These are phyloP conservation scores for Sarcomyxa edulis DNA, from an alignment of 768 basidiomycete species.

Conservation along the genomic window DNA sequence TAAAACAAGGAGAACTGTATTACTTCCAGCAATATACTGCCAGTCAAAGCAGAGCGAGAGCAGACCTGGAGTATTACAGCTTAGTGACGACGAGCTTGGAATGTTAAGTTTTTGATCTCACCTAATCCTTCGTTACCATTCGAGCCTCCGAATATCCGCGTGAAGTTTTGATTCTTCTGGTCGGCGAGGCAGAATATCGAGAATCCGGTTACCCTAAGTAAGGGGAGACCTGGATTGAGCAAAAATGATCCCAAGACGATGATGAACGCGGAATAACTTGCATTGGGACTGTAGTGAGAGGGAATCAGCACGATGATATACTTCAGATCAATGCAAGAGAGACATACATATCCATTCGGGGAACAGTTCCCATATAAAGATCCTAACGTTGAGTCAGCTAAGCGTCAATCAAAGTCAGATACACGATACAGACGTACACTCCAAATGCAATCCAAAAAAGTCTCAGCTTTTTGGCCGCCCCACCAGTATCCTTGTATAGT, in stretches of 20 bases:
- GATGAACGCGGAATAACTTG: too few species aligned
- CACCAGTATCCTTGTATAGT: conserved; percentile 35
- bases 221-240: too few species aligned
- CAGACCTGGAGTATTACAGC: too few species aligned
- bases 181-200: conserved; percentile 55
- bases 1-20: conserved; percentile 6
- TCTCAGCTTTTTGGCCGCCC: conserved; percentile 34
- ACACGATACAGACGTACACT: conserved; percentile 24
- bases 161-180: conserved; percentile 38
- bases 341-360: conserved; percentile 61
- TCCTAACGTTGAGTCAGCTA: conserved; percentile 15
- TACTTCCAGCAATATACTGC: conserved; percentile 48
- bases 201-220: too few species aligned
- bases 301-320: too few species aligned
- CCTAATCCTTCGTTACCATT: conserved; percentile 63
- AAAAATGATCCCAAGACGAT: too few species aligned
- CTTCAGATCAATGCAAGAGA: too few species aligned
- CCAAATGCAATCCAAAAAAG: conserved; percentile 44
- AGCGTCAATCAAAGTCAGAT: conserved; percentile 14
- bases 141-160: conserved; percentile 58
- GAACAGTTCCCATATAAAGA: conserved; percentile 46
- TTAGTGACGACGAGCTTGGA: too few species aligned
- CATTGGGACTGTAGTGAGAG: too few species aligned
- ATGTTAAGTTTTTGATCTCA: too few species aligned
- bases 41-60: conserved; percentile 57